A percentile compares a stretch with the other conserved stretches of the same genome.
These are phyloP conservation scores for Russula emetica DNA, from an alignment of 768 basidiomycete species.

Conservation along the genomic window DNA sequence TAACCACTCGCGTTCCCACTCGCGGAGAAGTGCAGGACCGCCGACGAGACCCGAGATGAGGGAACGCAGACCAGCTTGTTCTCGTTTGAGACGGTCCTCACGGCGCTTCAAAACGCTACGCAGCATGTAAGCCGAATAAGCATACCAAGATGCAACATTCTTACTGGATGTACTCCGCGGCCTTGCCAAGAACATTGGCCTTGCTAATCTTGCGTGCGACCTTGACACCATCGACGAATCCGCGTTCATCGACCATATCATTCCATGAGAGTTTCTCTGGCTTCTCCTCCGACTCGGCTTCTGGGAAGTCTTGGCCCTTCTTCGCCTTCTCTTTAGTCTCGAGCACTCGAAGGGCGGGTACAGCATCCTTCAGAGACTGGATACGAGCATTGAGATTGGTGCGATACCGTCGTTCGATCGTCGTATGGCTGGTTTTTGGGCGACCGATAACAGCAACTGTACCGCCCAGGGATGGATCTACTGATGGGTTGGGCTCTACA, in stretches of 20 bases:
- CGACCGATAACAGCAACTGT: constrained; percentile 36
- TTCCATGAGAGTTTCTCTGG: constrained; percentile 26
- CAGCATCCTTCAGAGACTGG: constrained; percentile 70
- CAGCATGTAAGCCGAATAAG: not conserved
- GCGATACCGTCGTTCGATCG: constrained; percentile 83
- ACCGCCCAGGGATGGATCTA: constrained; percentile 25
- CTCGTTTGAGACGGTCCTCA: constrained; percentile 63
- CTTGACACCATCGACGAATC: constrained; percentile 89
- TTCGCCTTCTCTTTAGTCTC: constrained; percentile 48
- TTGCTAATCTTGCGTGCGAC: constrained; percentile 89
- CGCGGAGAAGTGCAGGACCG: constrained; percentile 61
- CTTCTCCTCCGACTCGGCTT: constrained; percentile 5
- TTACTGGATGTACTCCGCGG: constrained; percentile 80
- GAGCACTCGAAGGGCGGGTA: constrained; percentile 77
- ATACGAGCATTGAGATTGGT: constrained; percentile 88
- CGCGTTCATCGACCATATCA: constrained; percentile 73
- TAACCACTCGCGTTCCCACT: constrained; percentile 75
- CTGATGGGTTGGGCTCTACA: constrained; percentile 23
- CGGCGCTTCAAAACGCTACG: constrained; percentile 72
- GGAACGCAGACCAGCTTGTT: constrained; percentile 69
- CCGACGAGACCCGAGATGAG: constrained; percentile 70
- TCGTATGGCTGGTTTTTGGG: constrained; percentile 86
- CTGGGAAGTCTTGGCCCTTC: constrained; percentile 16
- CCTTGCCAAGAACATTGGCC: constrained; percentile 85
- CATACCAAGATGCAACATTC: constrained; percentile 19